Percentiles rank a stretch among this genome's conserved stretches.
These are phyloP conservation scores for Cyberlindnera mycetangii DNA, from an alignment of 805 yeast genomes.

Conservation along the genomic window DNA sequence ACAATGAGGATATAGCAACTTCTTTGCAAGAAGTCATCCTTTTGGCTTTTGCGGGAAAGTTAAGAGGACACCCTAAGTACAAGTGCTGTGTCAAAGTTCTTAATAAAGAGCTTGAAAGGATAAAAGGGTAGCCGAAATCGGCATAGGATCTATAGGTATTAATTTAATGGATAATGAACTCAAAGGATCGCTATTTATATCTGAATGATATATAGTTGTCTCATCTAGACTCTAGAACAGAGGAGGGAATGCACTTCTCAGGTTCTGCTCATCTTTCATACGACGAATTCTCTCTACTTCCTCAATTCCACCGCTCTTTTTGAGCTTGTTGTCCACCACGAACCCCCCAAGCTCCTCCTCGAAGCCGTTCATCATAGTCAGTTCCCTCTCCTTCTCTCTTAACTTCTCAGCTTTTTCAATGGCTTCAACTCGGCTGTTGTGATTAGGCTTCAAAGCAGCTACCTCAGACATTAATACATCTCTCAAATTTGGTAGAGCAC, in stretches of 20 bases:
- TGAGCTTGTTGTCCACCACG: slow-evolving; percentile 73
- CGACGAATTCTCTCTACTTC: slow-evolving; percentile 73
- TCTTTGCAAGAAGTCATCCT: background rate
- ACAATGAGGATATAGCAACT: background rate
- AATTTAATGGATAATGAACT: too few relatives aligned
- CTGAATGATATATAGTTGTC: too few relatives aligned
- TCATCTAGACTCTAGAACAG: slow-evolving; percentile 11
- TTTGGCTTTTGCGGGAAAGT: background rate
- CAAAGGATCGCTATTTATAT: too few relatives aligned
- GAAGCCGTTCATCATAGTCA: slow-evolving; percentile 58
- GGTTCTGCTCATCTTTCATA: slow-evolving; percentile 66
- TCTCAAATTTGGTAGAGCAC: slow-evolving; percentile 55
- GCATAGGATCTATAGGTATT: too few relatives aligned
- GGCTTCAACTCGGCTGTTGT: slow-evolving; percentile 82
- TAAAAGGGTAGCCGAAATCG: background rate
- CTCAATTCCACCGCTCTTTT: slow-evolving; percentile 85
- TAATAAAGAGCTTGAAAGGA: background rate
- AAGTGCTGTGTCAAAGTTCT: background rate
- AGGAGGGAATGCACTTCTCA: slow-evolving; percentile 47
- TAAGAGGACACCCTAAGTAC: background rate
- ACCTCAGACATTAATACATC: slow-evolving; percentile 84
- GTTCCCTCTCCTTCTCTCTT: slow-evolving; percentile 65
- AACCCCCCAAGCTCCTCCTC: slow-evolving; percentile 83
- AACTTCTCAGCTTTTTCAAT: slow-evolving; percentile 82
- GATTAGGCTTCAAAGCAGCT: slow-evolving; percentile 75